phyloP scores from a whole-genome alignment of 805 yeast genomes.

The Candida taoyuanica region DNA sequence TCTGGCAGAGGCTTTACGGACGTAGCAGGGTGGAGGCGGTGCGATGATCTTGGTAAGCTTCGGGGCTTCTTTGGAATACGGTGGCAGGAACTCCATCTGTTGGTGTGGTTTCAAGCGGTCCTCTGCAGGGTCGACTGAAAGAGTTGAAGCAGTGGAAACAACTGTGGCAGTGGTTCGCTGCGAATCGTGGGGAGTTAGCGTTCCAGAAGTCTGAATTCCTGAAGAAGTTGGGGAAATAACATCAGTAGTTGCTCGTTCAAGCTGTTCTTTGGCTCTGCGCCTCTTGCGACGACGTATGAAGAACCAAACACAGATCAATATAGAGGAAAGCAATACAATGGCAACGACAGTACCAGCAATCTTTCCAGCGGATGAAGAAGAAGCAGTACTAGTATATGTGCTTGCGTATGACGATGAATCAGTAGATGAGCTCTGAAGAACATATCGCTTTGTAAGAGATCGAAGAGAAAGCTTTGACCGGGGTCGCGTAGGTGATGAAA shows the following conservation, averaged over 20 bases:
- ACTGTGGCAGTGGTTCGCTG: too few relatives aligned
- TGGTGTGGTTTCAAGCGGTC: not conserved
- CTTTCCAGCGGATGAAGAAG: conserved; percentile 2
- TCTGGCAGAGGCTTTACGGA: not conserved
- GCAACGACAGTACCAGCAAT: conserved; percentile 4
- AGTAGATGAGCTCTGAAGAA: too few relatives aligned
- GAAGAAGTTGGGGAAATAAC: too few relatives aligned
- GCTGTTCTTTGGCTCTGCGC: not conserved
- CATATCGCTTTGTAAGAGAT: not conserved
- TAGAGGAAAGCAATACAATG: not conserved
- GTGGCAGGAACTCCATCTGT: conserved; percentile 4
- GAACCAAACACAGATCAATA: not conserved
- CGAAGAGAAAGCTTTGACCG: conserved; percentile 2
- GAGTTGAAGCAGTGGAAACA: too few relatives aligned
- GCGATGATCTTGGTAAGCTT: conserved; percentile 7
- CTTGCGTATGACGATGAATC: too few relatives aligned
- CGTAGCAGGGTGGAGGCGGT: conserved; percentile 5
- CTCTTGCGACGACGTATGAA: conserved; percentile 2
- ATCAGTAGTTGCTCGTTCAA: not conserved
- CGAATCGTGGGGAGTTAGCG: not conserved
- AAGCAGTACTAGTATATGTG: not conserved
- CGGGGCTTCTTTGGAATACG: conserved; percentile 8
- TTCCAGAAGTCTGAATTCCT: too few relatives aligned
- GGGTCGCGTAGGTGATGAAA: conserved; percentile 4
- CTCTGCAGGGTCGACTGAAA: too few relatives aligned